These are phyloP conservation scores for Plantago lanceolata DNA, from an alignment of 305 asterid genomes.

Conservation along the genomic window DNA sequence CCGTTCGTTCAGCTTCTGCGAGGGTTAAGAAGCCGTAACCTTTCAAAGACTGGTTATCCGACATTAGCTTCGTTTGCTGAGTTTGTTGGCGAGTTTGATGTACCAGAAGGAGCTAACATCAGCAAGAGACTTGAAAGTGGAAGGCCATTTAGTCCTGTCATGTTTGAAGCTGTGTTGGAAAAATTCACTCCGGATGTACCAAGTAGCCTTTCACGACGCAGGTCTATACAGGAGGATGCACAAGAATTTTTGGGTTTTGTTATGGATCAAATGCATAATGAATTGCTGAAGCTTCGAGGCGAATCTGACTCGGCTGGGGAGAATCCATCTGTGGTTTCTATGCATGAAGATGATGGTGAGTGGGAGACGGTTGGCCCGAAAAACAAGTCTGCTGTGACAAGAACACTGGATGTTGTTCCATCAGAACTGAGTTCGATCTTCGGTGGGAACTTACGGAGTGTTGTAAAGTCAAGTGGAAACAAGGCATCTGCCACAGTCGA, in stretches of 20 bases:
- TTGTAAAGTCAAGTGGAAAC: slow-evolving; percentile 77
- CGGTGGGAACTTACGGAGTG: slow-evolving; percentile 80
- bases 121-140: slow-evolving; percentile 63
- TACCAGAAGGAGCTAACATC: slow-evolving; percentile 39
- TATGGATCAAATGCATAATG: slow-evolving; percentile 91
- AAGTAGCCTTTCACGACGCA: slow-evolving; percentile 51
- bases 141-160: slow-evolving; percentile 58
- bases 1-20: slow-evolving; percentile 75
- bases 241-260: slow-evolving; percentile 83
- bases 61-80: slow-evolving; percentile 66
- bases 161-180: slow-evolving; percentile 69
- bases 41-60: slow-evolving; percentile 69
- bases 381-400: slow-evolving; percentile 92
- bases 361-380: slow-evolving; percentile 98
- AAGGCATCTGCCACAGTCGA: slow-evolving; percentile 73
- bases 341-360: slow-evolving; percentile 79
- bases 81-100: slow-evolving; percentile 61
- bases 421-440: slow-evolving; percentile 76
- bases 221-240: slow-evolving; percentile 97
- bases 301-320: slow-evolving; percentile 44
- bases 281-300: slow-evolving; percentile 78
- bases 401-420: slow-evolving; percentile 71
- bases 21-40: slow-evolving; percentile 42
- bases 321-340: slow-evolving; percentile 54
- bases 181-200: slow-evolving; percentile 82